Evolutionary conservation across 1,284 basidiomycete genomes (phyloP).

Genomic region (Wolfiporia cocos): DNA sequence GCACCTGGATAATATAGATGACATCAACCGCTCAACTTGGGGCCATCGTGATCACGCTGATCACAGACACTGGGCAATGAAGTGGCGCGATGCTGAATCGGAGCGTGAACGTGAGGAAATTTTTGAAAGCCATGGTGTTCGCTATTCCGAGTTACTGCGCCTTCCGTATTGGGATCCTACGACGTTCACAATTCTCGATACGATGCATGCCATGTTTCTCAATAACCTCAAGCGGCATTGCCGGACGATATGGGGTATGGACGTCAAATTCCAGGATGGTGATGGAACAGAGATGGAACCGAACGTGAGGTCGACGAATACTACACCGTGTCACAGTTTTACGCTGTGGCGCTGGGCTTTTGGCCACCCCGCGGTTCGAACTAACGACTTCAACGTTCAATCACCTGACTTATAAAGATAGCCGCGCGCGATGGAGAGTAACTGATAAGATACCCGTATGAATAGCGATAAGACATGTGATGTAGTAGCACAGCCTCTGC

Average conservation of each 20-base stretch:
- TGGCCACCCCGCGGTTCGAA: too few relatives aligned
- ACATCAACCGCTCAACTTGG: conserved; percentile 15
- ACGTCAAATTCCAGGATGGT: not conserved
- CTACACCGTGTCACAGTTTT: too few relatives aligned
- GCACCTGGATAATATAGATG: conserved; percentile 2
- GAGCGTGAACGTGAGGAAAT: conserved; percentile 11
- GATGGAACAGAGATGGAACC: not conserved
- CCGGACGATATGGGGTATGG: conserved; percentile 14
- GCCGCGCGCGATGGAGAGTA: too few relatives aligned
- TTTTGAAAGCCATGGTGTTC: conserved; percentile 20
- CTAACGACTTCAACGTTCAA: too few relatives aligned
- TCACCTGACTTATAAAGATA: too few relatives aligned
- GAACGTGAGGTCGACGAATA: not conserved
- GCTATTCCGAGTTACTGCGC: conserved; percentile 22
- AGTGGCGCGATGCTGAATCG: conserved; percentile 19
- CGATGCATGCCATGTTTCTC: conserved; percentile 27
- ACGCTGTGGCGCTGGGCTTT: too few relatives aligned
- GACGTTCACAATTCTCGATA: conserved; percentile 21
- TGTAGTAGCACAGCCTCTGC: too few relatives aligned
- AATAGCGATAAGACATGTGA: too few relatives aligned
- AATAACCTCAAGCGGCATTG: conserved; percentile 21
- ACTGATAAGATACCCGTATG: too few relatives aligned
- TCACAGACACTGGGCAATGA: conserved; percentile 11
- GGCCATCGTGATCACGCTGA: conserved; percentile 6
- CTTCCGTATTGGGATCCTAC: conserved; percentile 31